Percentiles rank a stretch among this genome's conserved stretches.
Conservation (phyloP, 345 rosid genomes). For the Populus pruinosa region DNA sequence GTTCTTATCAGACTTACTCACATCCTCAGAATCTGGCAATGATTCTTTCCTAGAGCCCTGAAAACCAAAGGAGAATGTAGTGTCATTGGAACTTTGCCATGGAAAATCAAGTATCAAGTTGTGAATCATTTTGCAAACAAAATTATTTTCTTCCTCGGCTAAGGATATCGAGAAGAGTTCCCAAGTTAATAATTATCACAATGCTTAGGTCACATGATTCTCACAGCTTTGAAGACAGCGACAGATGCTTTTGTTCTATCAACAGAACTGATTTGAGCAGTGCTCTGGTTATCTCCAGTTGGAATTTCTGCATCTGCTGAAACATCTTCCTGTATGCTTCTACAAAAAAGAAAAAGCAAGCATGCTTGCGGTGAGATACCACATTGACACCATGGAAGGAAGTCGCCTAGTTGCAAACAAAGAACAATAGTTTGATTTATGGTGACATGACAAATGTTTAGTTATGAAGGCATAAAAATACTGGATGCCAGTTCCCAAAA, state of each 20-base stretch:
- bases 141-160: background rate
- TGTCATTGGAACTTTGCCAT: background rate
- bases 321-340: constrained; percentile 53
- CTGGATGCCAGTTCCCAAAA: background rate
- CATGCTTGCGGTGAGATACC: background rate
- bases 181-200: background rate
- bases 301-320: constrained; percentile 50
- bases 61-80: constrained; percentile 16
- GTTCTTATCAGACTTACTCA: constrained; percentile 41
- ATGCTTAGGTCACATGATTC: constrained; percentile 14
- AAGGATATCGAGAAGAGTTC: background rate
- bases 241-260: constrained; percentile 45
- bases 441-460: background rate
- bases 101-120: background rate
- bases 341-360: constrained; percentile 20
- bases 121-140: constrained; percentile 6
- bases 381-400: constrained; percentile 1
- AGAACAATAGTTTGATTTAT: background rate
- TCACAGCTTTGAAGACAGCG: constrained; percentile 38
- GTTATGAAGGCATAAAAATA: background rate
- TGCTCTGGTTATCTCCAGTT: constrained; percentile 50
- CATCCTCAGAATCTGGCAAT: constrained; percentile 39
- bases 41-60: constrained; percentile 51
- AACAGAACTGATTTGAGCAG: constrained; percentile 40
- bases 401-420: background rate